Conservation (phyloP, 78 protist species). For the Cavenderia fasciculata region DNA sequence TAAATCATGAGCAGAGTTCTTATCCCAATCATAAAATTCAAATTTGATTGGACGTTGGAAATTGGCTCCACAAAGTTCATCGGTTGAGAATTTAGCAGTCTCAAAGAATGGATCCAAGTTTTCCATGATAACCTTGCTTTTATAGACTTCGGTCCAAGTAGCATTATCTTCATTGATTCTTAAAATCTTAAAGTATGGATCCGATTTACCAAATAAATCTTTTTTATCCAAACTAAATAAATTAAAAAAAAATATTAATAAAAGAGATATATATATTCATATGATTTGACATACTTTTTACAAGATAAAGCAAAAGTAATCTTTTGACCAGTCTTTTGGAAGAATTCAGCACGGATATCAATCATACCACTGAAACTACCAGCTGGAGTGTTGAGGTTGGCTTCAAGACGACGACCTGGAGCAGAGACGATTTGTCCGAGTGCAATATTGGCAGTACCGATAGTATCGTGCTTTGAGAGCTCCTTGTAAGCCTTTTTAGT, state of each 20-base stretch:
- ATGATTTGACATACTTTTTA: background rate
- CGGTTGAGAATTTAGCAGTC: background rate
- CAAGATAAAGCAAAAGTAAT: background rate
- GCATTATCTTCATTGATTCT: background rate
- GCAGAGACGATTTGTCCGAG: slow-evolving; percentile 1
- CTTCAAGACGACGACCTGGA: too few relatives aligned
- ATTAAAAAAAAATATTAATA: background rate
- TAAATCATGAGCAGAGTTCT: slow-evolving; percentile 57
- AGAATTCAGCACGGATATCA: slow-evolving; percentile 14
- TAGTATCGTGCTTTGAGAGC: background rate
- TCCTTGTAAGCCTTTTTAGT: background rate
- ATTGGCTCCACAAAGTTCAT: background rate
- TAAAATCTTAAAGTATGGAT: slow-evolving; percentile 68
- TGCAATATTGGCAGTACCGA: background rate
- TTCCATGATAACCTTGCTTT: slow-evolving; percentile 60
- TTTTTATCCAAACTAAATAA: slow-evolving; percentile 9
- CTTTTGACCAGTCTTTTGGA: background rate
- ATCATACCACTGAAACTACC: slow-evolving; percentile 12
- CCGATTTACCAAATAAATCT: slow-evolving; percentile 81
- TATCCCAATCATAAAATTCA: slow-evolving; percentile 77
- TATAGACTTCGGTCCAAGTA: slow-evolving; percentile 13
- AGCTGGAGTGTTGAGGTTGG: too few relatives aligned
- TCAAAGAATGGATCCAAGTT: slow-evolving; percentile 72
- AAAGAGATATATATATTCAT: background rate
- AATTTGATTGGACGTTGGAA: slow-evolving; percentile 16